phyloP scores from a whole-genome alignment of 768 basidiomycete species.

The Leccinum fibrillosum region DNA sequence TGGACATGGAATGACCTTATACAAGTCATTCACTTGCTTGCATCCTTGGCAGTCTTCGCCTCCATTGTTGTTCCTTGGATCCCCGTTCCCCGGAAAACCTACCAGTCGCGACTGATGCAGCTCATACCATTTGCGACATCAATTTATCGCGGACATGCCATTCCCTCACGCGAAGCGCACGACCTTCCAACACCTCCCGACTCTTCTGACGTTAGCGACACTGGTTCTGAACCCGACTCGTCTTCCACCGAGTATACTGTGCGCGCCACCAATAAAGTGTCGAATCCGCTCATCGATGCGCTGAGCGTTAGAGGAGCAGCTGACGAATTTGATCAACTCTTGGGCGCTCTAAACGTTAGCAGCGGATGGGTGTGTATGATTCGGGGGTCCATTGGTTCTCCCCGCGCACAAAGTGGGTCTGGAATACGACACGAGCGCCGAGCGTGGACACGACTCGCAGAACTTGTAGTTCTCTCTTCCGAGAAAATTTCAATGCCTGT shows the following conservation, averaged over 20 bases:
- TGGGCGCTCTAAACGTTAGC: constrained; percentile 38
- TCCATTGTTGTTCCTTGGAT: constrained; percentile 52
- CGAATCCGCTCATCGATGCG: constrained; percentile 23
- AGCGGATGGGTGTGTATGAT: constrained; percentile 37
- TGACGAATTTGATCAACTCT: constrained; percentile 39
- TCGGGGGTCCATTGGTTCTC: constrained; percentile 20
- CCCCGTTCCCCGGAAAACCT: constrained; percentile 24
- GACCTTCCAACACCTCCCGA: constrained; percentile 29
- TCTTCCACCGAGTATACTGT: constrained; percentile 29
- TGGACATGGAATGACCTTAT: constrained; percentile 53
- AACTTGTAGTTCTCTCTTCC: constrained; percentile 39
- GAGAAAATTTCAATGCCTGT: constrained; percentile 28
- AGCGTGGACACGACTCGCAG: constrained; percentile 51
- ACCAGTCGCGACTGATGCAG: constrained; percentile 22
- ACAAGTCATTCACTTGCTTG: constrained; percentile 64
- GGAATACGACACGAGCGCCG: constrained; percentile 39
- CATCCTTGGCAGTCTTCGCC: constrained; percentile 60
- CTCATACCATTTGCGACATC: constrained; percentile 26
- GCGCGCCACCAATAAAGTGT: constrained; percentile 12
- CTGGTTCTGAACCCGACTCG: constrained; percentile 28
- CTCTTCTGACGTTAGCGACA: constrained; percentile 25
- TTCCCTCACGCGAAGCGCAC: constrained; percentile 1
- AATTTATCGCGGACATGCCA: constrained; percentile 3
- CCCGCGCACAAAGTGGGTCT: background rate
- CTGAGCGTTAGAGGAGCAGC: constrained; percentile 34